phyloP scores from a whole-genome alignment of 129 eudicot genomes.

The Deinandra increscens region DNA sequence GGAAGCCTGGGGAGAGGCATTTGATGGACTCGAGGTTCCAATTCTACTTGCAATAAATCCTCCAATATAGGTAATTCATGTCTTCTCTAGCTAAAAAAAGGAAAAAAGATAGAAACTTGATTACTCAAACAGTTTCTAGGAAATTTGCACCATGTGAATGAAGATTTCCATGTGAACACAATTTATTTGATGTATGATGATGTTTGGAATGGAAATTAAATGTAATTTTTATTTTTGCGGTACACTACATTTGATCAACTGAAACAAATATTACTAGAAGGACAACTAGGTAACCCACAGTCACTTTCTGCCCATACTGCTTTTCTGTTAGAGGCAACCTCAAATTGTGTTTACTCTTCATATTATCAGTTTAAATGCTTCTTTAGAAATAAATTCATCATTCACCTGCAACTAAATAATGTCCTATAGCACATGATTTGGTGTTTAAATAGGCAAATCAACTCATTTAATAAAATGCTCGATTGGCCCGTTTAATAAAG shows the following conservation, averaged over 20 bases:
- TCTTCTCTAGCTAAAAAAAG: neutral
- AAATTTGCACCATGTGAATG: neutral
- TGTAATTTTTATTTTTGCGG: constrained; percentile 36
- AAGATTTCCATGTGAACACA: constrained; percentile 4
- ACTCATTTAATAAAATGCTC: too few species aligned
- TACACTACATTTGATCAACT: constrained; percentile 94
- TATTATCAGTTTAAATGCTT: too few species aligned
- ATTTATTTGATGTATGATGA: neutral
- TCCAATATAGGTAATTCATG: constrained; percentile 67
- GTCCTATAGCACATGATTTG: too few species aligned
- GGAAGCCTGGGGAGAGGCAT: constrained; percentile 78
- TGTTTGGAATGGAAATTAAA: neutral
- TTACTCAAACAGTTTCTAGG: neutral
- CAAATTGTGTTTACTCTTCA: too few species aligned
- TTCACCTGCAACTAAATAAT: too few species aligned
- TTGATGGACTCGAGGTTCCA: constrained; percentile 94
- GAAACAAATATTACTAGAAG: constrained; percentile 59
- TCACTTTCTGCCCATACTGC: constrained; percentile 89
- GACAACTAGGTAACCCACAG: constrained; percentile 42
- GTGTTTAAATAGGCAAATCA: too few species aligned
- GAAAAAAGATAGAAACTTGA: neutral
- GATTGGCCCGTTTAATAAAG: too few species aligned
- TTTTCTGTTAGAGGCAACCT: constrained; percentile 77
- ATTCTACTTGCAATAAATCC: constrained; percentile 91
- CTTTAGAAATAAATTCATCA: too few species aligned